Evolutionary conservation across 345 rosid species (phyloP), one percentile per base, ranked within the genome.

Genomic region (Lepidium africanum): DNA sequence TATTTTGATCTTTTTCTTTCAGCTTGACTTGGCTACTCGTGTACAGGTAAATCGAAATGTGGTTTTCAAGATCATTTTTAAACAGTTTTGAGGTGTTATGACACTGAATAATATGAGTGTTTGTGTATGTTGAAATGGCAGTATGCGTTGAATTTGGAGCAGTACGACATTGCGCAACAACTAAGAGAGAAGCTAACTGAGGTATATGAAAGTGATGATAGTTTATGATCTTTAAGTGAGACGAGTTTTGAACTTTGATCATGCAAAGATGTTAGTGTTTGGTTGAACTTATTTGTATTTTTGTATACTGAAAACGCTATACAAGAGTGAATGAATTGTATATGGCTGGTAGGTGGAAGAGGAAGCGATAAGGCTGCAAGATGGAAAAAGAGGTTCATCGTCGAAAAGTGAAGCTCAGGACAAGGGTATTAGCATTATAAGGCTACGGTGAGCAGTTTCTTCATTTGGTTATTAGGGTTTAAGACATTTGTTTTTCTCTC

Each of bases 381-480:
- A 87, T 32, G 80, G 74, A 7, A 93, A 84, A 78, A 76, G 86
- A 73, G 97, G 98, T 19, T 83, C 87, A 39, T 88, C 94, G 37
- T 83, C 96, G 0, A 90, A 93, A 80, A 93, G 86, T 82, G 92
- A 90, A 82, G 98, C 97, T 67, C 98, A 90, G 77, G 98, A 93
- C 72, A 90, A 88, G 79, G 96, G 86, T 62, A 65, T 90, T 76
- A 81, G 90, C 60, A 56, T 88, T 2, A 81, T 90, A 49, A 75
- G 94, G 52, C 75, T 90, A 43, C 89, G 92, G 97, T 93, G 71
- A 75, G 90, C 55, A 41, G 10, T 33, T 17, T 10, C 11, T 17
- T 10, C 11, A 55, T 49, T 61, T 2, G 2, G 58, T 39, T 75
- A 2, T 52, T 36, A 40, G 21, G 19, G 10, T 47, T 12, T 66